Conservation (phyloP, 108 stramenopile genomes). For the Aurantiochytrium sp. region DNA sequence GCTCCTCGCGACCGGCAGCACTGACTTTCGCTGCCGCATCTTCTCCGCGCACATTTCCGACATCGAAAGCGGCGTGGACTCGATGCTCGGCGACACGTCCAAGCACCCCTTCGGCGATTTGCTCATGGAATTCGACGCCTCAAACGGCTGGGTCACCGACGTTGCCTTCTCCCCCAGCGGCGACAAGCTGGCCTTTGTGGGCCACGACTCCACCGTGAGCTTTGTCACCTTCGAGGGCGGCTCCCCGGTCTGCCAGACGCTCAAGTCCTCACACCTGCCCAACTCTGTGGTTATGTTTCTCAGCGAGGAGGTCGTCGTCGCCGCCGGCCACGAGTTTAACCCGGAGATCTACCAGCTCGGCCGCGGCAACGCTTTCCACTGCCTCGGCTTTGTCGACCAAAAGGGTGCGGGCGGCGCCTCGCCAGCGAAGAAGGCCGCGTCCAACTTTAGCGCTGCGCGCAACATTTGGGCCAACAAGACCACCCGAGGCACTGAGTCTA, state of each 20-base stretch:
- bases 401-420: background rate
- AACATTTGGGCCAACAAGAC: conserved; percentile 39
- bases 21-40: conserved; percentile 55
- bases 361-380: background rate
- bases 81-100: conserved; percentile 26
- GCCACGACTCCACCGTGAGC: conserved; percentile 48
- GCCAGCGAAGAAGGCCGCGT: background rate
- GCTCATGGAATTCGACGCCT: conserved; percentile 39
- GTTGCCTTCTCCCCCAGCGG: conserved; percentile 54
- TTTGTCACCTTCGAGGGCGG: conserved; percentile 40
- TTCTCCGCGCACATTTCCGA: conserved; percentile 33
- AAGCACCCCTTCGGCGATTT: conserved; percentile 48
- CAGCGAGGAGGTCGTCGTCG: conserved; percentile 44
- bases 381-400: background rate
- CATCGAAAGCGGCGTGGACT: background rate
- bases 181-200: conserved; percentile 41
- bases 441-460: conserved; percentile 32
- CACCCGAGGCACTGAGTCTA: conserved; percentile 27
- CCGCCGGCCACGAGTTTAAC: conserved; percentile 59
- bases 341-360: conserved; percentile 45
- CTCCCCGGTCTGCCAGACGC: conserved; percentile 35
- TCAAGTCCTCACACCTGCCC: conserved; percentile 45
- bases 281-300: conserved; percentile 40
- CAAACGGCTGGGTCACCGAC: conserved; percentile 49
- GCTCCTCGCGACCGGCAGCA: conserved; percentile 51